Evolutionary conservation across 1,284 basidiomycete genomes (phyloP).

Genomic region (Microbotryomycetes sp.): DNA sequence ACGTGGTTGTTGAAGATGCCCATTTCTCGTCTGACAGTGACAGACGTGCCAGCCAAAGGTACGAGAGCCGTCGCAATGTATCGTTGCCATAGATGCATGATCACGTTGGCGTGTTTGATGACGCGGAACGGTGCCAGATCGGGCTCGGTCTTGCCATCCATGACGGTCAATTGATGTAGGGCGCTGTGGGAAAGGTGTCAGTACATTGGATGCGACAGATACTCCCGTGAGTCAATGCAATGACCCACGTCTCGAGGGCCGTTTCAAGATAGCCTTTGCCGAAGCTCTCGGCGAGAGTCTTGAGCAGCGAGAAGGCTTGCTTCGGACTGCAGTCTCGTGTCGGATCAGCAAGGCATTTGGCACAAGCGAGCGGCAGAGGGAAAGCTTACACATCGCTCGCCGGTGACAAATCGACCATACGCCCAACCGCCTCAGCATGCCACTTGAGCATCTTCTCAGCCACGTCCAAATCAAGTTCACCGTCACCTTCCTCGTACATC

Average conservation of each 20-base stretch:
- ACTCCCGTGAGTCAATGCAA: neutral
- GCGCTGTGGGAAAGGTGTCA: conserved; percentile 49
- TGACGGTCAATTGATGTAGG: conserved; percentile 60
- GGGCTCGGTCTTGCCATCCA: conserved; percentile 72
- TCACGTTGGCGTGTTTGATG: conserved; percentile 72
- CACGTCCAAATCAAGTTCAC: conserved; percentile 62
- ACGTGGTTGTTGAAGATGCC: conserved; percentile 85
- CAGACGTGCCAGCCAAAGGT: conserved; percentile 76
- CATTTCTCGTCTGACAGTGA: conserved; percentile 89
- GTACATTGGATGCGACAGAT: too few species aligned
- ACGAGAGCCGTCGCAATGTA: conserved; percentile 87
- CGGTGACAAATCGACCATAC: conserved; percentile 79
- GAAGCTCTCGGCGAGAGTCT: conserved; percentile 81
- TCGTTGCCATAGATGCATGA: conserved; percentile 94
- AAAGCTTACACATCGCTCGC: conserved; percentile 68
- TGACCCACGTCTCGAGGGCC: conserved; percentile 79
- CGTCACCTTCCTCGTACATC: conserved; percentile 61
- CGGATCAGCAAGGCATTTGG: conserved; percentile 77
- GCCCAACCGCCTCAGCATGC: conserved; percentile 90
- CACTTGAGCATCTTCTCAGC: conserved; percentile 87
- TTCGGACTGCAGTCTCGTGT: conserved; percentile 83
- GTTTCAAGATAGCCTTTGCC: conserved; percentile 82
- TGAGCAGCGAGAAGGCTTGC: conserved; percentile 76
- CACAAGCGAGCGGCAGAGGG: conserved; percentile 77
- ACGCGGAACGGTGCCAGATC: conserved; percentile 63